Evolutionary conservation across 176 grass and related monocot species (phyloP), one percentile per base, ranked within the genome.

Genomic region (Calamus simplicifolius): DNA sequence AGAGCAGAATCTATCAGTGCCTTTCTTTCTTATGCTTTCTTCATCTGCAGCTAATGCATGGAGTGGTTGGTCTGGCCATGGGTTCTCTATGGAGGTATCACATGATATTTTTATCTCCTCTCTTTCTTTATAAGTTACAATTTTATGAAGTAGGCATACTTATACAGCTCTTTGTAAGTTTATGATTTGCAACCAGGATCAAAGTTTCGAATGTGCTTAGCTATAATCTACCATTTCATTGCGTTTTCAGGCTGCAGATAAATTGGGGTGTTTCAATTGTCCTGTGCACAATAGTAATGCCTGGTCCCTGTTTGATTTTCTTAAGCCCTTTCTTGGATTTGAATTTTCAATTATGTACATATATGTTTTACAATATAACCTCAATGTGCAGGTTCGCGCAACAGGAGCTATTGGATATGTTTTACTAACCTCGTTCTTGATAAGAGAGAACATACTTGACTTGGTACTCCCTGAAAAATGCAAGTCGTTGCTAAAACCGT

Each of bases 41-140:
- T 43, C 5, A 66, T 70, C 59, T 90, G 67, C 80, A 96, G 91
- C 80, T 96, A 56, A 87, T 90, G 83, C 86, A 96, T 72, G 91
- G 91, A 56, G 59, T 88, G 60, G 86, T 96, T 80, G 91, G 86
- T 85, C 73, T 90, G 16, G 78, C 75, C 56, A 90, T 96, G 77
- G 91, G 91, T 68, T 77, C 83, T 73, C 74, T 90, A 52, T 96
- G 91, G 91, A 90, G 91, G 91, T 96, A 71, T 74, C 67, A 59
- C 73, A 18, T 72, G 43, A 25, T 27, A 59, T 52, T 49, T 62
- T 70, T 72, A 63, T 38, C 16, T 25, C 53, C 59, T 23, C 21
- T 61, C 35, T 43, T 8, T 10, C 8, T 43, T 12, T 43, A 43
- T 43, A 12, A 43, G 7, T 43, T 43, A 43, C 35, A 43, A 43